phyloP scores from a whole-genome alignment of 345 rosid genomes.

The Erysimum cheiranthoides region DNA sequence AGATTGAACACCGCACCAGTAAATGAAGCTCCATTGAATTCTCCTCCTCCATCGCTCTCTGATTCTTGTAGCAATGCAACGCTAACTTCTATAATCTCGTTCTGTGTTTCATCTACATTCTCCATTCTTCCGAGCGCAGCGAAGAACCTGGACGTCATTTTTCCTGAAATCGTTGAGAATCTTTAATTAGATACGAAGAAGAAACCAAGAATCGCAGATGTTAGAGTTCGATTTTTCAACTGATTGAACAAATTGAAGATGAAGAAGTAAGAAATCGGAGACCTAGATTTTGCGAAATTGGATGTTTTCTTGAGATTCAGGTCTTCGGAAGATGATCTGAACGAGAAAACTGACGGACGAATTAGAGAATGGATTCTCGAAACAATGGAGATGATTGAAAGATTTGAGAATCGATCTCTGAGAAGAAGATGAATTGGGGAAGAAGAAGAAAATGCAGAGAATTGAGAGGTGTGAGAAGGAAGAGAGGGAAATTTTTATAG shows the following conservation, averaged over 20 bases:
- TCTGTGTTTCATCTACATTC: constrained; percentile 50
- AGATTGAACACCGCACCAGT: constrained; percentile 89
- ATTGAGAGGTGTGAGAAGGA: constrained; percentile 19
- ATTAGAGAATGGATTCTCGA: neutral
- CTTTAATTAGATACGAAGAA: neutral
- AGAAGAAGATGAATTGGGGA: neutral
- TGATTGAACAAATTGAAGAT: neutral
- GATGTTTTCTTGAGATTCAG: constrained; percentile 5
- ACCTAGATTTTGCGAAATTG: neutral
- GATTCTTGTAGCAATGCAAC: constrained; percentile 64
- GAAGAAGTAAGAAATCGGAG: neutral
- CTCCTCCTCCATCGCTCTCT: constrained; percentile 47
- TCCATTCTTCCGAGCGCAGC: constrained; percentile 48
- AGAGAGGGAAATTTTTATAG: constrained; percentile 18
- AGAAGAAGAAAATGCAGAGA: constrained; percentile 12
- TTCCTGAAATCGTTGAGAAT: neutral
- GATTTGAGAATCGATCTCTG: neutral
- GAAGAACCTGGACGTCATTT: neutral
- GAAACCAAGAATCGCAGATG: neutral
- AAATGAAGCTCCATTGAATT: constrained; percentile 89
- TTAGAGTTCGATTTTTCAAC: neutral
- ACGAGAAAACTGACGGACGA: neutral
- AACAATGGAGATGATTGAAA: neutral
- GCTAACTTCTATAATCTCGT: constrained; percentile 51
- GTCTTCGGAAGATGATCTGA: neutral